A percentile compares a stretch with the other conserved stretches of the same genome.
phyloP scores from a whole-genome alignment of 768 basidiomycete species.

The Rhodotorula graminis region DNA sequence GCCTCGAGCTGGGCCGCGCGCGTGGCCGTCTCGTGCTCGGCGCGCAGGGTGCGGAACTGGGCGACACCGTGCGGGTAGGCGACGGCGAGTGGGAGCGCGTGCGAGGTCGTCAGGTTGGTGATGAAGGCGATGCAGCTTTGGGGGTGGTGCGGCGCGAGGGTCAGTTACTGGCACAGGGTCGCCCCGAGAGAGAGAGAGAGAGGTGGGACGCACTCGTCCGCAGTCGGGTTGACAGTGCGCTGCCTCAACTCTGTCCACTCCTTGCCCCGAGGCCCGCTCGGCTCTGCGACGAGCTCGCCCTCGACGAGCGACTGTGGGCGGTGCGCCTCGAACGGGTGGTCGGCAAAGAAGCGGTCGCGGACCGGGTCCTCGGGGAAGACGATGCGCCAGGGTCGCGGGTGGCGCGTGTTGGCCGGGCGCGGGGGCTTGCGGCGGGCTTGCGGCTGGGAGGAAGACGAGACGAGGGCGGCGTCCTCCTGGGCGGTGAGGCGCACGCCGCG shows the following conservation, averaged over 20 bases:
- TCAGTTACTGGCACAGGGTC: neutral
- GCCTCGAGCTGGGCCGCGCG: slow-evolving; percentile 76
- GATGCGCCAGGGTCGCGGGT: slow-evolving; percentile 55
- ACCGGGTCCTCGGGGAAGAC: slow-evolving; percentile 78
- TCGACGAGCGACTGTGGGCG: slow-evolving; percentile 74
- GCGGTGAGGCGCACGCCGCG: slow-evolving; percentile 7
- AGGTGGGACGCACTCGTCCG: slow-evolving; percentile 75
- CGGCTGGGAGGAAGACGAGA: neutral
- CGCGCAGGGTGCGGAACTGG: slow-evolving; percentile 82
- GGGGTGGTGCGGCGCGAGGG: neutral
- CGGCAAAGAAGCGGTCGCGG: slow-evolving; percentile 83
- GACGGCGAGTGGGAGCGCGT: slow-evolving; percentile 61
- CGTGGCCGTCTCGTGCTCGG: slow-evolving; percentile 72
- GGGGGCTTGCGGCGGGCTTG: slow-evolving; percentile 21
- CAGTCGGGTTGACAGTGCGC: slow-evolving; percentile 70
- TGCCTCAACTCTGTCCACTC: slow-evolving; percentile 77
- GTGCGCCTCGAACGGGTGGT: slow-evolving; percentile 95
- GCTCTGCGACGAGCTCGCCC: slow-evolving; percentile 49
- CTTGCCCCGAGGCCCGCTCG: slow-evolving; percentile 54
- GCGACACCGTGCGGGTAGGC: slow-evolving; percentile 75
- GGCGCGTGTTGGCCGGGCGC: slow-evolving; percentile 3
- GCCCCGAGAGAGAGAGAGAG: neutral
- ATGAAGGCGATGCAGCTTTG: slow-evolving; percentile 71
- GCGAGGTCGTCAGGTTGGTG: slow-evolving; percentile 67
- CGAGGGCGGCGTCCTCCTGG: slow-evolving; percentile 9